phyloP scores from a whole-genome alignment of 2,329 filamentous ascomycete species.

The Sporothrix pseudoabietina region DNA sequence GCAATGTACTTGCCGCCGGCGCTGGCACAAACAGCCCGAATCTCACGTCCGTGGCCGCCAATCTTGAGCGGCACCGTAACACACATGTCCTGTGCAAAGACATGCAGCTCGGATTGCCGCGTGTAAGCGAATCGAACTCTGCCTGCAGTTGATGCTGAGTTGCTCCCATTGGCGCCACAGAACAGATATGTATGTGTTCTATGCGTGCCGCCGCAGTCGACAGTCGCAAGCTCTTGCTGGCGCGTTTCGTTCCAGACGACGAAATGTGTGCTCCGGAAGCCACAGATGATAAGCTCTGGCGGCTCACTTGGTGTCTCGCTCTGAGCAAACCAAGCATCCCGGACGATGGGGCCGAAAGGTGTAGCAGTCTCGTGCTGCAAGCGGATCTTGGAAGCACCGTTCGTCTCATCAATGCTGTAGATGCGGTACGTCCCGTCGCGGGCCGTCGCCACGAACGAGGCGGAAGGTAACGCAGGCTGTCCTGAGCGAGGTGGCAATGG shows the following conservation, averaged over 20 bases:
- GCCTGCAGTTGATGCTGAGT: conserved; percentile 38
- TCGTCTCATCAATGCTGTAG: conserved; percentile 45
- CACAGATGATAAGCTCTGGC: conserved; percentile 68
- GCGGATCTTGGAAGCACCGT: conserved; percentile 37
- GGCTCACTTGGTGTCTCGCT: conserved; percentile 38
- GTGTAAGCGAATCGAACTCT: conserved; percentile 69
- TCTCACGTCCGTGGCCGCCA: conserved; percentile 85
- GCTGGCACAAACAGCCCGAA: conserved; percentile 56
- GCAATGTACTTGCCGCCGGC: conserved; percentile 48
- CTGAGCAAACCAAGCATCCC: conserved; percentile 65
- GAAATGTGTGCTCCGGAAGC: conserved; percentile 79
- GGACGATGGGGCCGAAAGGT: conserved; percentile 74
- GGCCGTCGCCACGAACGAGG: conserved; percentile 70
- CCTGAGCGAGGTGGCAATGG: conserved; percentile 45
- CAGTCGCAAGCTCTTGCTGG: conserved; percentile 67
- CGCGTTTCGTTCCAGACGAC: conserved; percentile 76
- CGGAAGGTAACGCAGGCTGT: conserved; percentile 43
- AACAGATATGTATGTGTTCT: conserved; percentile 66
- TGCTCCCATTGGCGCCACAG: conserved; percentile 32
- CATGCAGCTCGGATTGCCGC: conserved; percentile 59
- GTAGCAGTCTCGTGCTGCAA: conserved; percentile 69
- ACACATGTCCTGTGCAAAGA: conserved; percentile 48
- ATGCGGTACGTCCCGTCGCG: conserved; percentile 77
- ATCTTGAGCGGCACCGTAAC: conserved; percentile 56
- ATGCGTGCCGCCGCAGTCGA: conserved; percentile 85